Conservation (phyloP, 148 eudicot genomes). For the Camellia granthamiana region DNA sequence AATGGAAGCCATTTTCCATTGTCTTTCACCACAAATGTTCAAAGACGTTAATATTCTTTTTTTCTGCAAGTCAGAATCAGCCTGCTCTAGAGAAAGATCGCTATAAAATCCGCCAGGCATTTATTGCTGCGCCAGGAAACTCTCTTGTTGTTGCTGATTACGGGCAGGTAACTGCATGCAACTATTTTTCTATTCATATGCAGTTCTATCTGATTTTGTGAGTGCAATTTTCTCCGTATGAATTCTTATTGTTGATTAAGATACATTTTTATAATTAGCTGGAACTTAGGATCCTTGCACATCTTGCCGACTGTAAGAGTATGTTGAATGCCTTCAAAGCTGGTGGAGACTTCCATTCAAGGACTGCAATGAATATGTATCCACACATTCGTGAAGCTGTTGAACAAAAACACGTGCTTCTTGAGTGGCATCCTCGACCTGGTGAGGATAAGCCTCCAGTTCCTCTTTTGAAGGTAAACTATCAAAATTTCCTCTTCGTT, state of each 20-base stretch:
- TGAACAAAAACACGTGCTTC: constrained; percentile 63
- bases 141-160: constrained; percentile 97
- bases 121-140: constrained; percentile 88
- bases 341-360: constrained; percentile 98
- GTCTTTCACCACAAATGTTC: constrained; percentile 6
- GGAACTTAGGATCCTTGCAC: constrained; percentile 98
- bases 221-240: not conserved
- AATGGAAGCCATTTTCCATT: constrained; percentile 6
- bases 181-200: constrained; percentile 2
- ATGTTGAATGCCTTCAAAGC: constrained; percentile 96
- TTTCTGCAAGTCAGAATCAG: constrained; percentile 64
- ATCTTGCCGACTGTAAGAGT: constrained; percentile 94
- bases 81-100: constrained; percentile 99
- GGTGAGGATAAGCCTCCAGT: constrained; percentile 95
- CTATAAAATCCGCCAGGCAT: constrained; percentile 96
- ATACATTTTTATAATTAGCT: constrained; percentile 40
- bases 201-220: not conserved
- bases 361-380: constrained; percentile 99
- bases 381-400: constrained; percentile 88
- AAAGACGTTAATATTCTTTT: constrained; percentile 3
- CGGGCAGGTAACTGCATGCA: constrained; percentile 64
- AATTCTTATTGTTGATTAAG: constrained; percentile 10
- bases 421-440: constrained; percentile 97
- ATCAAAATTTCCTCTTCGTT: not conserved
- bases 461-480: constrained; percentile 77